Evolutionary conservation across 306 rosid genomes (phyloP).

Genomic region (Begonia fuchsioides): DNA sequence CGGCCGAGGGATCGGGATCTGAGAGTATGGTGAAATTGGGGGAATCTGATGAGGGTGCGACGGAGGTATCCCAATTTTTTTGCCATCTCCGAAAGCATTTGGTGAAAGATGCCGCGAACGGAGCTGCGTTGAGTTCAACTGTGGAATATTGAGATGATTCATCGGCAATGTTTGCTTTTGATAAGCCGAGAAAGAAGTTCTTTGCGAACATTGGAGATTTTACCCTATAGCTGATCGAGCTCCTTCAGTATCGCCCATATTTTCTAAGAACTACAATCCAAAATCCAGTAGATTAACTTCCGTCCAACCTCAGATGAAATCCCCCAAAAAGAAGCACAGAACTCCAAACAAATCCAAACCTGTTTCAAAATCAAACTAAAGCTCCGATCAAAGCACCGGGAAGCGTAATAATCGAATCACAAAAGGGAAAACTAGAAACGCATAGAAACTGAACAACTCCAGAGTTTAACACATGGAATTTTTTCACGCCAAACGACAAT

Average conservation of each 20-base stretch:
- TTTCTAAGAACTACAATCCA: slow-evolving; percentile 2
- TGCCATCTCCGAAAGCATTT: slow-evolving; percentile 26
- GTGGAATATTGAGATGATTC: slow-evolving; percentile 60
- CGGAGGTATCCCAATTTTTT: slow-evolving; percentile 65
- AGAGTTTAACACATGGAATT: too few relatives aligned
- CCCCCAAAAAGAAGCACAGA: neutral
- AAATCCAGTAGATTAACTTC: neutral
- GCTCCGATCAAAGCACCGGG: too few relatives aligned
- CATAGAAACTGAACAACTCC: too few relatives aligned
- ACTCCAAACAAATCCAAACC: neutral
- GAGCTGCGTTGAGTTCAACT: slow-evolving; percentile 37
- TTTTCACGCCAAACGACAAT: neutral
- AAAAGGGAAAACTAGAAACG: too few relatives aligned
- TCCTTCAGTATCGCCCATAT: slow-evolving; percentile 70
- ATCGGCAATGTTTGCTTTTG: slow-evolving; percentile 33
- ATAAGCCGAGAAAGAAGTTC: slow-evolving; percentile 44
- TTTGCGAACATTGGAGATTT: slow-evolving; percentile 52
- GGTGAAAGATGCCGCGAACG: slow-evolving; percentile 44
- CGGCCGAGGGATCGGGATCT: slow-evolving; percentile 63
- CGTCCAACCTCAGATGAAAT: neutral
- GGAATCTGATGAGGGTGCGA: slow-evolving; percentile 72
- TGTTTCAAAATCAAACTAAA: neutral
- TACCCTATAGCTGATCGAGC: slow-evolving; percentile 38
- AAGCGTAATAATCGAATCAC: too few relatives aligned
- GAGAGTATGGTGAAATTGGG: slow-evolving; percentile 80